These are phyloP conservation scores for Pyrus communis DNA, from an alignment of 306 rosid genomes.

Conservation along the genomic window DNA sequence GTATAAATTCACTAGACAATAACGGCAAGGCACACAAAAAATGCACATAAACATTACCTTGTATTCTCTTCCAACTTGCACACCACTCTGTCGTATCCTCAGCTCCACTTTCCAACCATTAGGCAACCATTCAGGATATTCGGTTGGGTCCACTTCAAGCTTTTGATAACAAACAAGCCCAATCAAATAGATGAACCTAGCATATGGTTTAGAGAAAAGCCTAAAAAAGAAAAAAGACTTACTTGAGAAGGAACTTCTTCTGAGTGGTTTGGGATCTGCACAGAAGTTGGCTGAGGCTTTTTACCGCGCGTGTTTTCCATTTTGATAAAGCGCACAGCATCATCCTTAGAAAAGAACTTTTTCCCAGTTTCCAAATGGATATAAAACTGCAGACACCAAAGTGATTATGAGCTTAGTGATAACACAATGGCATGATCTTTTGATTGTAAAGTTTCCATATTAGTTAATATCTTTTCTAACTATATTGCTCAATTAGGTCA, in stretches of 20 bases:
- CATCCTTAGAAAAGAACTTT: slow-evolving; percentile 34
- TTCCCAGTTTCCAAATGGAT: slow-evolving; percentile 30
- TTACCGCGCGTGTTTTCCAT: background rate
- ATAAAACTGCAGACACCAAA: slow-evolving; percentile 26
- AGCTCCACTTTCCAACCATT: slow-evolving; percentile 64
- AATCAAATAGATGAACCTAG: slow-evolving; percentile 3
- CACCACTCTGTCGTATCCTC: slow-evolving; percentile 68
- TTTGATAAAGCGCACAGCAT: slow-evolving; percentile 21
- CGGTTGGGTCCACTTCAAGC: slow-evolving; percentile 33
- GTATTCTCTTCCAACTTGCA: slow-evolving; percentile 46
- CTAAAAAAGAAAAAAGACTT: slow-evolving; percentile 17
- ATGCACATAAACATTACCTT: slow-evolving; percentile 41
- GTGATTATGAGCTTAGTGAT: slow-evolving; percentile 5
- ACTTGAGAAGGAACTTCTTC: slow-evolving; percentile 37
- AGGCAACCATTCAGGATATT: slow-evolving; percentile 83
- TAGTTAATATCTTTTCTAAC: background rate
- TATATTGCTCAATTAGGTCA: background rate
- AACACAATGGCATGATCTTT: background rate
- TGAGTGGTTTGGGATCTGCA: background rate
- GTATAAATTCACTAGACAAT: background rate
- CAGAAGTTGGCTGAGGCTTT: slow-evolving; percentile 6
- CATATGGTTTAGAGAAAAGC: slow-evolving; percentile 8
- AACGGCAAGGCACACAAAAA: slow-evolving; percentile 4
- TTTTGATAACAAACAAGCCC: slow-evolving; percentile 22
- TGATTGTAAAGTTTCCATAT: background rate